These are phyloP conservation scores for Emydomyces testavorans DNA, from an alignment of 2,329 filamentous ascomycete genomes.

Conservation along the genomic window DNA sequence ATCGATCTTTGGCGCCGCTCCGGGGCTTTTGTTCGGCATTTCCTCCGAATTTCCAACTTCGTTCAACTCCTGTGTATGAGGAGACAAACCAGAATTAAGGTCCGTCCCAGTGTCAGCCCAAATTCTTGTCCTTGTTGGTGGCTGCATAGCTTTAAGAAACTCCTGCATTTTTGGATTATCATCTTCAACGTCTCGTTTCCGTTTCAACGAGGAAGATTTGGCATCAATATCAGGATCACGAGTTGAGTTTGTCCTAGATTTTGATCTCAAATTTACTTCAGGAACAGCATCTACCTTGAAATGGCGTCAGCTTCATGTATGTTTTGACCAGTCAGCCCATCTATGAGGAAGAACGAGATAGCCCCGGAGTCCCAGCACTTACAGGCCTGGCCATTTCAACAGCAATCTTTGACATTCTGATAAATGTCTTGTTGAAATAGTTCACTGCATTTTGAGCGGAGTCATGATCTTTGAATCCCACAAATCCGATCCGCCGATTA, in stretches of 20 bases:
- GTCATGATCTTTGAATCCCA: slow-evolving; percentile 76
- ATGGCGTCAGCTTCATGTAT: slow-evolving; percentile 32
- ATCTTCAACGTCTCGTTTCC: slow-evolving; percentile 42
- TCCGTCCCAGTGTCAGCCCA: slow-evolving; percentile 46
- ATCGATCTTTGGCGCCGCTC: neutral
- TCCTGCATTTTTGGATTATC: slow-evolving; percentile 73
- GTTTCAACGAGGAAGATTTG: slow-evolving; percentile 27
- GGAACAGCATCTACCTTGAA: slow-evolving; percentile 33
- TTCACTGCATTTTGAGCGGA: slow-evolving; percentile 74
- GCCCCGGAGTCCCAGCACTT: slow-evolving; percentile 26
- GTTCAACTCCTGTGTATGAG: neutral
- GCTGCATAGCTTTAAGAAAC: slow-evolving; percentile 72
- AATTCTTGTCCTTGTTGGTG: slow-evolving; percentile 51
- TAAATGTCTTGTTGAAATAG: slow-evolving; percentile 91
- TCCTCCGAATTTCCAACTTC: neutral
- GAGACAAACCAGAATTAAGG: slow-evolving; percentile 15
- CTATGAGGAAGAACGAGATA: neutral
- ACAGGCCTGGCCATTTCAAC: slow-evolving; percentile 83
- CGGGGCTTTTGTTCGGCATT: slow-evolving; percentile 6
- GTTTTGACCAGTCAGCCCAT: slow-evolving; percentile 19
- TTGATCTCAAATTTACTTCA: slow-evolving; percentile 19
- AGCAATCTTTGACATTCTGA: slow-evolving; percentile 86
- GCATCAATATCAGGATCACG: slow-evolving; percentile 17
- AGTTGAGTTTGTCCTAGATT: slow-evolving; percentile 16
- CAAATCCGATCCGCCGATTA: slow-evolving; percentile 83